Base-by-base conservation (phyloP, 2,329 filamentous ascomycete species). In the Colletotrichum echinochloae region DNA sequence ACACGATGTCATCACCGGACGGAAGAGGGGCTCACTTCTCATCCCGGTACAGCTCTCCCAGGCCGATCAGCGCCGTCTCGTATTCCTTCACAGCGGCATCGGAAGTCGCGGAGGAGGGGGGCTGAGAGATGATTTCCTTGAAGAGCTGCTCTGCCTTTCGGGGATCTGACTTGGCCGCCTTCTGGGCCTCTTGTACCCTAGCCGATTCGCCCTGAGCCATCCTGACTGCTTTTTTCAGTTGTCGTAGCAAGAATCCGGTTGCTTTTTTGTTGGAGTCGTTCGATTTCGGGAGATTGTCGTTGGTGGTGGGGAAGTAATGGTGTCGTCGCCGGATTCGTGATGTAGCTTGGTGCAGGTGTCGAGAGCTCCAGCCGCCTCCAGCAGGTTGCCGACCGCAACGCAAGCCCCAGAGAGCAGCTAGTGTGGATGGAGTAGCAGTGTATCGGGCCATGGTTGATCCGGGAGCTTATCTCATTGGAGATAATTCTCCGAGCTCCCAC, bases 31-130 rank as follows among this genome's bases (percentile, higher is more conserved):
- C 91, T 82, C 83, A 92, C 90, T 92, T 93, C 83, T 93, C 90
- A 83, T 98, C 94, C 76, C 94, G 90, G 83, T 98, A 98, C 75
- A 98, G 88, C 88, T 97, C 93, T 77, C 96, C 96, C 79, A 99
- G 84, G 74, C 92, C 93, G 78, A 98, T 89, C 80, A 99, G 83
- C 33, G 96, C 94, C 75, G 88, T 88, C 86, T 99, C 96, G 78
- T 98, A 99, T 81, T 97, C 94, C 81, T 93, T 91, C 75, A 95
- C 90, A 70, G 95, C 94, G 46, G 92, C 89, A 82, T 99, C 96
- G 72, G 89, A 91, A 70, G 90, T 96, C 71, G 92, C 90, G 62
- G 93, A 93, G 63, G 93, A 93, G 28, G 95, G 94, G 46, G 94
- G 90, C 83, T 93, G 92, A 63, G 94, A 91, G 75, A 98, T 89